A percentile compares a stretch with the other conserved stretches of the same genome.
Evolutionary conservation across 1,284 basidiomycete species (phyloP).

Genomic region (Polyporus tsugae): DNA sequence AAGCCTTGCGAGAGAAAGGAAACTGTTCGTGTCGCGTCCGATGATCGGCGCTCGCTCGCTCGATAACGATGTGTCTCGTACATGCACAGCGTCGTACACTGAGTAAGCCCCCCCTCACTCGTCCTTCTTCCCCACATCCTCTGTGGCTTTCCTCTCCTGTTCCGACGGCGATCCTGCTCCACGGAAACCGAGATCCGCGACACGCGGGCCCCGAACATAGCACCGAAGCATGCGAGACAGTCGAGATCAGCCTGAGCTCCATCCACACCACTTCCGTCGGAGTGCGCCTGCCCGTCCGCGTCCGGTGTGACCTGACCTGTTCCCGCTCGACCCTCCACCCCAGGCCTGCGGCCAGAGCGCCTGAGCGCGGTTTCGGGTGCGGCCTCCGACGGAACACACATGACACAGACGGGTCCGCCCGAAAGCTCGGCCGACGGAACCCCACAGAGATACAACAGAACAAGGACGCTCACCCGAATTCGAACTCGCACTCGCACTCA

Average conservation of each 20-base stretch:
- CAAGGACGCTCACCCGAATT: slow-evolving; percentile 24
- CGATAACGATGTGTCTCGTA: slow-evolving; percentile 25
- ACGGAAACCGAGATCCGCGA: slow-evolving; percentile 9
- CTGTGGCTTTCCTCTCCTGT: slow-evolving; percentile 24
- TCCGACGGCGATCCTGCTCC: slow-evolving; percentile 34
- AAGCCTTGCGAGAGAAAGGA: slow-evolving; percentile 4
- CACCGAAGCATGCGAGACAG: slow-evolving; percentile 10
- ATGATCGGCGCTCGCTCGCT: neutral
- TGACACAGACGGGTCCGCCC: neutral
- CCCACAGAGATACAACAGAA: neutral
- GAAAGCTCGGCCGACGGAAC: slow-evolving; percentile 1
- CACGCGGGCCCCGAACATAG: slow-evolving; percentile 1
- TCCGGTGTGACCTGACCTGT: neutral
- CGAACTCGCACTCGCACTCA: slow-evolving; percentile 14
- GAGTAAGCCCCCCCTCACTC: slow-evolving; percentile 12
- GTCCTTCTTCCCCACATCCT: slow-evolving; percentile 26
- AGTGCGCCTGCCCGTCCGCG: slow-evolving; percentile 1
- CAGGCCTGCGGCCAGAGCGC: neutral
- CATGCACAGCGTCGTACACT: slow-evolving; percentile 25
- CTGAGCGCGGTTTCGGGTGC: neutral
- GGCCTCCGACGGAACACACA: slow-evolving; percentile 9
- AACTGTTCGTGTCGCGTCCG: neutral
- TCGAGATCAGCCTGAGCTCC: slow-evolving; percentile 23
- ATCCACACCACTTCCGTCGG: slow-evolving; percentile 22
- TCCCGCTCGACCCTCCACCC: neutral